Evolutionary conservation across 805 yeast species (phyloP).

Genomic region (Lachancea waltii): DNA sequence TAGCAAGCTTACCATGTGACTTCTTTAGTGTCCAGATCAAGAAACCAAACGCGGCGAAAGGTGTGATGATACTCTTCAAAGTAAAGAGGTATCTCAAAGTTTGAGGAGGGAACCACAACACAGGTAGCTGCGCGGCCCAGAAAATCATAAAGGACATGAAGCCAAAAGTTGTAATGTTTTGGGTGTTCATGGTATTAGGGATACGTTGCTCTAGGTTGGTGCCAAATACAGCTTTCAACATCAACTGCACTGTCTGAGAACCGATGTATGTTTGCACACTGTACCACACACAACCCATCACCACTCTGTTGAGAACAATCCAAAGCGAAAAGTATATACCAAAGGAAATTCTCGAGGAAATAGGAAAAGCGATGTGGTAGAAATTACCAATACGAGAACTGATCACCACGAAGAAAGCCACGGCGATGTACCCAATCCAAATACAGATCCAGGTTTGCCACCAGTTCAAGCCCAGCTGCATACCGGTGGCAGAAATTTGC

Average conservation of each 20-base stretch:
- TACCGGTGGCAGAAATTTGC: conserved; percentile 89
- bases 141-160: conserved; percentile 74
- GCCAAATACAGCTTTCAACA: conserved; percentile 75
- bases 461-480: conserved; percentile 74
- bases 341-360: conserved; percentile 71
- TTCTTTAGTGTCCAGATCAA: conserved; percentile 79
- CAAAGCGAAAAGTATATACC: conserved; percentile 84
- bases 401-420: conserved; percentile 61
- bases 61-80: conserved; percentile 69
- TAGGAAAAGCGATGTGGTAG: conserved; percentile 84
- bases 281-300: conserved; percentile 86
- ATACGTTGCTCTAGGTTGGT: conserved; percentile 54
- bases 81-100: conserved; percentile 78
- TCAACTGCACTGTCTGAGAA: conserved; percentile 74
- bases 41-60: conserved; percentile 78
- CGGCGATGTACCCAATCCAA: conserved; percentile 74
- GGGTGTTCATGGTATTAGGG: conserved; percentile 51
- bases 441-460: conserved; percentile 90
- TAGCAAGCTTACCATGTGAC: conserved; percentile 53
- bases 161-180: conserved; percentile 62
- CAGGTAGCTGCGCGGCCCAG: conserved; percentile 75
- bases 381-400: conserved; percentile 75
- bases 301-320: conserved; percentile 86
- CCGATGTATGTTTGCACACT: conserved; percentile 83
- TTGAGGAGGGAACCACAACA: conserved; percentile 79